phyloP scores from a whole-genome alignment of 768 basidiomycete genomes.

The Xerocomellus dryophilus region DNA sequence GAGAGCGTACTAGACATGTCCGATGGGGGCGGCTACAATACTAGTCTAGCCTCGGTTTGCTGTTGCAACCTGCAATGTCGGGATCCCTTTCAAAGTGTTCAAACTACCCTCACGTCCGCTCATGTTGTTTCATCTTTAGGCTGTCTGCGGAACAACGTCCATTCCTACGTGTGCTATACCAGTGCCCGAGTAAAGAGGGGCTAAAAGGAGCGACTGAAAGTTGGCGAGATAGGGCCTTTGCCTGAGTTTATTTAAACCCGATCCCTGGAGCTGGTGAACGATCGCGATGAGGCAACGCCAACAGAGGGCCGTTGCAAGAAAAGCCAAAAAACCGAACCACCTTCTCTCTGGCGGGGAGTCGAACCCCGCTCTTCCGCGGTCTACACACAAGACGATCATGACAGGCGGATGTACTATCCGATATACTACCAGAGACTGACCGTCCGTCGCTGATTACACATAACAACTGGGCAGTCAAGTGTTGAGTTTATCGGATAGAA shows the following conservation, averaged over 20 bases:
- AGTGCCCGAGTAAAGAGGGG: no score
- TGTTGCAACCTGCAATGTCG: background rate
- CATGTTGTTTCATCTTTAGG: background rate
- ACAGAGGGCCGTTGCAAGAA: background rate
- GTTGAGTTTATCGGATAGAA: background rate
- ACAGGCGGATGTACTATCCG: slow-evolving; percentile 52
- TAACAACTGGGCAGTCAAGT: background rate
- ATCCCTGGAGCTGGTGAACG: no score
- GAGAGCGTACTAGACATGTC: background rate
- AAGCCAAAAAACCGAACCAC: background rate
- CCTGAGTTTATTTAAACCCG: no score
- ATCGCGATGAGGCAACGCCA: no score
- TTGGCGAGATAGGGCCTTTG: no score
- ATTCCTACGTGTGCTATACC: background rate
- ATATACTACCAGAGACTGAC: slow-evolving; percentile 44
- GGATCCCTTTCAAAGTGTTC: background rate
- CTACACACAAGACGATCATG: slow-evolving; percentile 13
- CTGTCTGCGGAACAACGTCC: background rate
- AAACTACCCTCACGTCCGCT: background rate
- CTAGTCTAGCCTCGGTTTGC: background rate
- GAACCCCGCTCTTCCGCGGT: slow-evolving; percentile 42
- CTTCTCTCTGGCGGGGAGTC: slow-evolving; percentile 45
- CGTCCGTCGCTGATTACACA: rapidly evolving
- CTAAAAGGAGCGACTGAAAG: no score
- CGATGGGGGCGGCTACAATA: background rate